Evolutionary conservation across 2,329 filamentous ascomycete species (phyloP), one percentile per base, ranked within the genome.

Genomic region (Coniochaeta pulveracea): DNA sequence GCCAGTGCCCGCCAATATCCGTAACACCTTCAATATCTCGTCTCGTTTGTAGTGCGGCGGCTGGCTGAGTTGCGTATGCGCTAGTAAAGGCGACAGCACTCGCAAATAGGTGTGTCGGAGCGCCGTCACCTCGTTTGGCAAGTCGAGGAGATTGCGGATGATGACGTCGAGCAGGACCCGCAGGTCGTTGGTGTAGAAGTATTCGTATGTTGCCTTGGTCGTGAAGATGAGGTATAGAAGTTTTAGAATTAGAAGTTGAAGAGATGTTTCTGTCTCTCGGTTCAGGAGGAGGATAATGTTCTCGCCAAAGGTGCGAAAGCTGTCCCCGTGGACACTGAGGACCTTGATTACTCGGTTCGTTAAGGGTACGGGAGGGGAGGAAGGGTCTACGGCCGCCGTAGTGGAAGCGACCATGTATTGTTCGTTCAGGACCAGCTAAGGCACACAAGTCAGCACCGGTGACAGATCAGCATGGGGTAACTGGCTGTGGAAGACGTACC

Each of bases 101-200:
- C 91, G 79, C 5, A 98, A 69, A 52, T 98, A 98, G 4, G 91
- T 98, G 54, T 98, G 91, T 23, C 89, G 76, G 37, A 98, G 63
- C 12, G 75, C 67, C 40, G 68, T 64, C 40, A 73, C 76, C 51
- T 94, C 89, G 47, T 89, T 80, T 0, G 93, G 91, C 7, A 98
- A 66, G 52, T 98, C 91, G 47, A 96, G 76, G n/a, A 98, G 66
- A 49, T 98, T 98, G 26, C 91, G 83, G 39, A 98, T 85, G 37
- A 98, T 86, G 42, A 98, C 91, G 50, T 98, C 91, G 29, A 96
- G 69, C 11, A 98, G 72, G 4, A 98, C 91, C 37, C 85, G 83
- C 19, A 98, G 67, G 50, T 98, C 91, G 52, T 98, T 98, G 18
- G 86, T 95, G 57, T 96, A 98, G 52, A 98, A 98, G 57, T 96